Base-by-base conservation (phyloP, 495 filamentous ascomycete genomes). In the Xylaria intraflava region DNA sequence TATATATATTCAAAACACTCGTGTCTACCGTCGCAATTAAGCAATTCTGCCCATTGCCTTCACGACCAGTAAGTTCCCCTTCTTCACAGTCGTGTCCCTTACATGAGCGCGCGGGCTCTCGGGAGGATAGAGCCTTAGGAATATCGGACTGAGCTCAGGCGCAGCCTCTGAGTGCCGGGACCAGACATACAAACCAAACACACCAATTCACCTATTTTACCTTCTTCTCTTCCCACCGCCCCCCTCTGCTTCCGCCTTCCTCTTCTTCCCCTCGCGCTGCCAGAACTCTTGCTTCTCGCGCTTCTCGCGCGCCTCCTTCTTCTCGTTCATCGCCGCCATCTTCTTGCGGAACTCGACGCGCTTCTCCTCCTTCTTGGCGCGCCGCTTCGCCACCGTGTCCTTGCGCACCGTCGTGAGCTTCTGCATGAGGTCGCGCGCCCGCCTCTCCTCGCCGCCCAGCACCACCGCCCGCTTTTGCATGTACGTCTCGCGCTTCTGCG, bases 401-500 rank as follows among this genome's bases (percentile, higher is more conserved):
- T 95, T 95, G 52, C 91, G 78, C 65, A 97, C 72, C 19, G 89
- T 94, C 62, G 85, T 88, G 46, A 98, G 79, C 78, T 95, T 92
- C 74, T 94, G 86, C 83, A 98, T 88, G 64, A 98, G 78, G 64
- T 90, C 84, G 23, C 93, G 78, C 17, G 90, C 90, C 68, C 83
- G 83, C 73, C 85, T 88, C 77, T 98, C 93, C 65, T 96, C 94
- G 35, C 72, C 72, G 6, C 67, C 64, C 3, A 89, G 68, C 51
- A 96, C 87, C 24, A 96, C 90, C 1, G 90, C 92, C 12, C 93
- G 85, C 76, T 95, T 94, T 74, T 92, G 88, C 78, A 94, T 74
- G 63, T 98, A 98, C 17, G 93, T 95, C 69, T 86, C 72, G 62
- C 85, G 85, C 66, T 80, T 83, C 71, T 86, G 88, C 35, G 83